Evolutionary conservation across 352 stramenopile species (phyloP), one percentile per base, ranked within the genome.

Genomic region (Plasmopara muralis): DNA sequence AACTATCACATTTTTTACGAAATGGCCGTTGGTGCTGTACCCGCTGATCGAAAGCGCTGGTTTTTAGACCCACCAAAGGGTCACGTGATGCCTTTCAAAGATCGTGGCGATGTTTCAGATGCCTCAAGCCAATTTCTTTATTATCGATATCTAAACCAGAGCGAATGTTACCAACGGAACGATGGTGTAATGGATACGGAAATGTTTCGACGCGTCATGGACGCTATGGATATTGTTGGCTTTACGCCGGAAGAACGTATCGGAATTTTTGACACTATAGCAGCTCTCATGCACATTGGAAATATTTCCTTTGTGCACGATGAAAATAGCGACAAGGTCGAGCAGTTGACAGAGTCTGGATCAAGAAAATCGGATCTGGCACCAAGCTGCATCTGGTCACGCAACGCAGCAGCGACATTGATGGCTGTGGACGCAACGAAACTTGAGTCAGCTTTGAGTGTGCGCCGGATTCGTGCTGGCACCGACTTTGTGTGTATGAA

Each of bases 1-100:
- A 93, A 89, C 62, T 95, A 91, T 57, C 85, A 95, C 60, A 81
- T 91, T 39, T 91, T 95, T 43, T 95, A 93, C 49, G 74, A 92
- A 60, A 84, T 95, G 71, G 60, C 76, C 28, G 70, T 75, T 37
- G 77, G 75, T 66, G 81, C 74, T 50, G 71, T 72, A 34, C 57
- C 65, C 7, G 53, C 64, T 54, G 65, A 66, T 45, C 60, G 90
- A 52, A 53, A 74, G 44, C 64, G 77, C 30, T 91, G 78, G 83
- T 59, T 59, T 7, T 50, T 93, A 0, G 79, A 88, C 47, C 78
- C 78, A n/a, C 73, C 78, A 4, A 46, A 61, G 3, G 57, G 61
- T 6, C 53, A 63, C 25, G 39, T 40, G 20, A 77, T 78, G 59
- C 43, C 70, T 15, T 61, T 69, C 1, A 72, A 66, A 38, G 70